Evolutionary conservation across 2,329 filamentous ascomycete species (phyloP).

Genomic region (Botrytis elliptica): DNA sequence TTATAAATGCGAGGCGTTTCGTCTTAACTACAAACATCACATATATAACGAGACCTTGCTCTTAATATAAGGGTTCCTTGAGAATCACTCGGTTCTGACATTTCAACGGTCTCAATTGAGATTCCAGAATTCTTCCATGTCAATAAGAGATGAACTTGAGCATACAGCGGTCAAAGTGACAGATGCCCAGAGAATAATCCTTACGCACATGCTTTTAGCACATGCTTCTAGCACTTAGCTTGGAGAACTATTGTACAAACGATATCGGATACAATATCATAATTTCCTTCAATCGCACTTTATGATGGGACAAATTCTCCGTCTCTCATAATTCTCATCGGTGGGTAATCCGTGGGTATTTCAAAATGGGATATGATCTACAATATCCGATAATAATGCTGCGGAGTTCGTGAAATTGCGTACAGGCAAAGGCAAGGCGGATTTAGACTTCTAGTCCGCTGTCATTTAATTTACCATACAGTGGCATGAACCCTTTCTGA

Average conservation of each 20-base stretch:
- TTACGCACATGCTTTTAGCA: neutral
- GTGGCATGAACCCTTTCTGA: constrained; percentile 5
- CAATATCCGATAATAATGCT: neutral
- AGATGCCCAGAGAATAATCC: neutral
- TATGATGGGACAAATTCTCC: neutral
- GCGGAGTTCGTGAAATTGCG: neutral
- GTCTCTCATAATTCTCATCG: neutral
- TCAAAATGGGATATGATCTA: constrained; percentile 9
- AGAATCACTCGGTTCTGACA: neutral
- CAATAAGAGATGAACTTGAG: neutral
- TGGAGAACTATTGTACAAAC: neutral
- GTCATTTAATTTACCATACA: neutral
- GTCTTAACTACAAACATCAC: neutral
- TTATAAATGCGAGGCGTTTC: neutral
- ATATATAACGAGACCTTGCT: constrained; percentile 3
- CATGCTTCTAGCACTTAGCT: neutral
- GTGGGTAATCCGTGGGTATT: neutral
- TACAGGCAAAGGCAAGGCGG: neutral
- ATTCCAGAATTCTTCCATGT: neutral
- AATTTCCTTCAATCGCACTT: neutral
- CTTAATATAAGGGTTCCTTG: neutral
- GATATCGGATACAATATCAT: neutral
- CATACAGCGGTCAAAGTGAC: neutral
- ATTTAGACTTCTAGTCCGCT: constrained; percentile 3
- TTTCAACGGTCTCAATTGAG: neutral